Conservation (phyloP, 306 rosid species). For the Hylodesmum podocarpum region DNA sequence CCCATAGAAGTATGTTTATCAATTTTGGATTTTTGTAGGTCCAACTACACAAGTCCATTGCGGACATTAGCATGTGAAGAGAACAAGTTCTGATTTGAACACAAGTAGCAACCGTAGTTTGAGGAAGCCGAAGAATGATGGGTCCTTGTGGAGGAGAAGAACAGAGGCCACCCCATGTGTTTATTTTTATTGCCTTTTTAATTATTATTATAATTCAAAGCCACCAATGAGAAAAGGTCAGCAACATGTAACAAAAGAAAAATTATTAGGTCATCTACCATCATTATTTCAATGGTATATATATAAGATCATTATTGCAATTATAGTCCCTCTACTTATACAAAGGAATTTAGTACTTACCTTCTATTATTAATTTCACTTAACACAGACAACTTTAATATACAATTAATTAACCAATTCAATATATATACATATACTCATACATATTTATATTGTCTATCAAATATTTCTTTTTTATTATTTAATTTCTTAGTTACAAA, state of each 20-base stretch:
- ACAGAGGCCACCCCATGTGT: conserved; percentile 51
- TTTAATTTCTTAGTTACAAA: too few species aligned
- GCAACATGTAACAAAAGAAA: not conserved
- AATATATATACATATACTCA: too few species aligned
- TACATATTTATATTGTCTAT: too few species aligned
- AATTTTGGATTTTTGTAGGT: conserved; percentile 28
- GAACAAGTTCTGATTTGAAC: conserved; percentile 25
- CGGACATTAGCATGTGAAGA: conserved; percentile 66
- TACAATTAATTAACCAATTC: too few species aligned
- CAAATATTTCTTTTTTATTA: too few species aligned
- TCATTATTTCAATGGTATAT: too few species aligned
- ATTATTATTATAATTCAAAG: conserved; percentile 37
- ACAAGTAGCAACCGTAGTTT: conserved; percentile 26
- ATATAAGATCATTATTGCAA: too few species aligned
- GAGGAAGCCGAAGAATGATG: conserved; percentile 34
- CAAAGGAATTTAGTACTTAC: too few species aligned
- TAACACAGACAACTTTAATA: too few species aligned
- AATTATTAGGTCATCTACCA: too few species aligned
- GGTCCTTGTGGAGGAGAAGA: conserved; percentile 43
- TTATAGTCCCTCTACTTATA: too few species aligned
- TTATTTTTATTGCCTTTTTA: conserved; percentile 23
- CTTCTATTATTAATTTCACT: too few species aligned
- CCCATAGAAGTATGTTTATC: not conserved
- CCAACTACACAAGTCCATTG: conserved; percentile 32
- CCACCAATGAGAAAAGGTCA: conserved; percentile 24